Evolutionary conservation across 2,329 filamentous ascomycete genomes (phyloP).

Genomic region (Phyllosticta citriasiana): DNA sequence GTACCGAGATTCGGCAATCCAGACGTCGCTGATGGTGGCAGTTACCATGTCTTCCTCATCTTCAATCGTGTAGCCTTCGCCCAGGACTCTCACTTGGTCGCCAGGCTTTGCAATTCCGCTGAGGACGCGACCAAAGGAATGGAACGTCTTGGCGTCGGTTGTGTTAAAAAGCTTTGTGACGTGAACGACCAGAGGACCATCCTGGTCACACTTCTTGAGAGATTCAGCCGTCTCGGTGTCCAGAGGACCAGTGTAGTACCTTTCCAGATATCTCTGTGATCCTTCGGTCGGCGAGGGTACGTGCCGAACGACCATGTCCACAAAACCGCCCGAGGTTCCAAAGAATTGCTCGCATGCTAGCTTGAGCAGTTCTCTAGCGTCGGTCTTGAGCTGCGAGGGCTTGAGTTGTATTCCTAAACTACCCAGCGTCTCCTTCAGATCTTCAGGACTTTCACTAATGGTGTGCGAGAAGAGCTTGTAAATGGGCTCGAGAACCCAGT

Average conservation of each 20-base stretch:
- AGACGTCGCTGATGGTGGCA: constrained; percentile 75
- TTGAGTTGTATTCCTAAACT: constrained; percentile 78
- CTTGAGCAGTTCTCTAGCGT: constrained; percentile 80
- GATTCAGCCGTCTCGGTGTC: constrained; percentile 71
- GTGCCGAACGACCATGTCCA: constrained; percentile 89
- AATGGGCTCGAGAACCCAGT: constrained; percentile 91
- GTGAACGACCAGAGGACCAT: constrained; percentile 85
- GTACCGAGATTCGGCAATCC: constrained; percentile 86
- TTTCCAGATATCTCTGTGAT: constrained; percentile 64
- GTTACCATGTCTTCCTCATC: constrained; percentile 96
- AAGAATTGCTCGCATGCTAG: constrained; percentile 94
- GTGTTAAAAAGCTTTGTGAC: constrained; percentile 91
- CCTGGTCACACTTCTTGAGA: constrained; percentile 75
- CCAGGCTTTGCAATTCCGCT: constrained; percentile 81
- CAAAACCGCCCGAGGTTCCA: constrained; percentile 76
- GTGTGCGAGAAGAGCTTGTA: constrained; percentile 97
- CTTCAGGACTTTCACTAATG: constrained; percentile 78
- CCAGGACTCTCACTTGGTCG: constrained; percentile 77
- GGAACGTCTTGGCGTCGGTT: constrained; percentile 79
- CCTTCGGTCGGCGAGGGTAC: constrained; percentile 78
- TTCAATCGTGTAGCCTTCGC: constrained; percentile 90
- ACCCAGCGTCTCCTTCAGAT: constrained; percentile 68
- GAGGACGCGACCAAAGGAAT: constrained; percentile 83
- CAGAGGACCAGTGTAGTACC: constrained; percentile 83
- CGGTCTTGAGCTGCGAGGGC: constrained; percentile 81